Base-by-base conservation (phyloP, 2,329 filamentous ascomycete genomes). In the Cordyceps cicadae region DNA sequence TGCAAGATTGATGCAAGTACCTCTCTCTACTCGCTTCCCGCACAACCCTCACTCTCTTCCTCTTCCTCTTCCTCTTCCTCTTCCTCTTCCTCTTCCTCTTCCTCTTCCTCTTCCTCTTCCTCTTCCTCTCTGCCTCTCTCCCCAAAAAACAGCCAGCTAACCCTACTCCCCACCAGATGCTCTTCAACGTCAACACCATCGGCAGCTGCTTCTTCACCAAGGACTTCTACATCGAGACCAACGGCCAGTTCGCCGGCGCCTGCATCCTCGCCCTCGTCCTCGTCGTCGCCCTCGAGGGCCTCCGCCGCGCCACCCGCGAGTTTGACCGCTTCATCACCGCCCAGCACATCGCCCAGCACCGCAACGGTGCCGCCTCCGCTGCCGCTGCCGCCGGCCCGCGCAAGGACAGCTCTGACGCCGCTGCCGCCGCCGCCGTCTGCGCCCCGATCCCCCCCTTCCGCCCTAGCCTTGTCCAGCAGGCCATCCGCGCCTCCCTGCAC, bases 201-300 rank as follows among this genome's bases (percentile, higher is more conserved):
- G 85, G 88, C 70, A 74, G 86, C 21, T 90, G 84, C 74, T 93
- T 94, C 79, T 81, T 94, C 68, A 75, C 87, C 26, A 67, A 70
- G 8, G 78, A 80, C 24, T 94, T 90, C 89, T 85, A 85, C 68
- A 82, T 93, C 71, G 86, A 76, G 17, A 87, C 86, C 26, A 75
- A 72, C 3, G 86, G 81, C 71, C 87, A 87, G 81, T 93, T 95
- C 70, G 89, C 87, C 53, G 89, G 87, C 24, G 88, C 86, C 57
- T 94, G 90, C 75, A 87, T 95, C 68, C 89, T 88, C 63, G 85
- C 91, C 41, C 78, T 91, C 63, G 75, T 87, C n/a, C 84, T 95
- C 58, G 87, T 89, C 66, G 80, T 93, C 57, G 68, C 75, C 6
- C 86, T 94, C 66, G 89, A 94, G 69, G 76, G 86, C 61, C 79